Conservation (phyloP, 2,329 filamentous ascomycete genomes). For the Fusarium mexicanum region DNA sequence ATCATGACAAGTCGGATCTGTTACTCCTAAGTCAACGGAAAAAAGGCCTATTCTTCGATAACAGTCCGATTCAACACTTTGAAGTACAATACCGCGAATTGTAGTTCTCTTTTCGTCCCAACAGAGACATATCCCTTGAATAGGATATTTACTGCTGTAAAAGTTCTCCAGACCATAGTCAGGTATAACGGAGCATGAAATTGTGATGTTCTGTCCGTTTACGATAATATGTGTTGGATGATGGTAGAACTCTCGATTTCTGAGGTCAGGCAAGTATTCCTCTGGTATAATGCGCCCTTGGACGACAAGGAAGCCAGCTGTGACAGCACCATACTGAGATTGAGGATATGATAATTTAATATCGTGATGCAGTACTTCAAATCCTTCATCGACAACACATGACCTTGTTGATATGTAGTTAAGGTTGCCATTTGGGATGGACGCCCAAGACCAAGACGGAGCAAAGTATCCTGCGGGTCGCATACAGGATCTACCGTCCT, state of each 20-base stretch:
- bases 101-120: background rate
- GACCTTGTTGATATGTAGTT: background rate
- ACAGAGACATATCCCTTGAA: background rate
- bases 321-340: background rate
- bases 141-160: background rate
- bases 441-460: background rate
- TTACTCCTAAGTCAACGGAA: background rate
- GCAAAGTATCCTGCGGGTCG: background rate
- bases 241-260: background rate
- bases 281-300: background rate
- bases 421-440: background rate
- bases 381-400: background rate
- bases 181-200: background rate
- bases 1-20: background rate
- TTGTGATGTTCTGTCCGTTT: background rate
- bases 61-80: background rate
- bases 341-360: background rate
- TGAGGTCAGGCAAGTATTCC: background rate
- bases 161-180: background rate
- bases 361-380: background rate
- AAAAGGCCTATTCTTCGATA: background rate
- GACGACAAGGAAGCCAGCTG: background rate
- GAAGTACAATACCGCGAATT: background rate
- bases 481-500: background rate
- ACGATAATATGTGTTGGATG: background rate